Percentiles rank a stretch among this genome's conserved stretches.
phyloP scores from a whole-genome alignment of 1,284 basidiomycete genomes.

The Pseudomicrostroma phylloplanum region DNA sequence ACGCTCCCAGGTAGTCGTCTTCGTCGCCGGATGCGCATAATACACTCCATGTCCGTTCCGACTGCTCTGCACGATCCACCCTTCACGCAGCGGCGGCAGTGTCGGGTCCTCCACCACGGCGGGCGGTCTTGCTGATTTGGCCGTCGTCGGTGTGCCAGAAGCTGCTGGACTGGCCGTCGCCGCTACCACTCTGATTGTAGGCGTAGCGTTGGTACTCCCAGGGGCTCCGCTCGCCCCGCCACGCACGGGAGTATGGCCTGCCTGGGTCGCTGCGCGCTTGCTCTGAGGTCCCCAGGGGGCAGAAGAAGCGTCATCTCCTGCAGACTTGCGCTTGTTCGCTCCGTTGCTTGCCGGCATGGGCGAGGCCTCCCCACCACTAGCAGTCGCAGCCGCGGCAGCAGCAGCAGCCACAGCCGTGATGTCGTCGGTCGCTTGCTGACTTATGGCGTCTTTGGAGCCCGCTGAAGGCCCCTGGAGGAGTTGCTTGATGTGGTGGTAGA shows the following conservation, averaged over 20 bases:
- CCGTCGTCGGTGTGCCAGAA: not conserved
- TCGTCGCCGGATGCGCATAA: constrained; percentile 11
- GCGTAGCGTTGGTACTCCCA: not conserved
- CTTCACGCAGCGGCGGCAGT: not conserved
- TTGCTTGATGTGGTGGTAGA: not conserved
- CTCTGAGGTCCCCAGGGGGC: too few relatives aligned
- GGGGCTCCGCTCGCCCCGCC: too few relatives aligned
- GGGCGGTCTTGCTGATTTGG: not conserved
- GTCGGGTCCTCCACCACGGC: not conserved
- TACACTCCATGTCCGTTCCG: constrained; percentile 8
- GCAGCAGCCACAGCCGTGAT: not conserved
- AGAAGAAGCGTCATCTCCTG: not conserved
- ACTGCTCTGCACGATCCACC: constrained; percentile 4
- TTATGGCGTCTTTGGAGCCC: not conserved
- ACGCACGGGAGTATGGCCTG: too few relatives aligned
- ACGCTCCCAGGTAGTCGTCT: constrained; percentile 8
- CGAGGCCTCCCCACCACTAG: not conserved
- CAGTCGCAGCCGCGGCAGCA: not conserved
- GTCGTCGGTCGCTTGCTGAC: not conserved
- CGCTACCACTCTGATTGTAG: not conserved
- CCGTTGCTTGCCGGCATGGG: not conserved
- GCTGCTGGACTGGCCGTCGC: not conserved
- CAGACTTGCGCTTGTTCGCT: not conserved
- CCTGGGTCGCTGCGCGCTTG: too few relatives aligned
- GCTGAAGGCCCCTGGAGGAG: not conserved